phyloP scores from a whole-genome alignment of 2,329 filamentous ascomycete species.

The Fusarium sp. region DNA sequence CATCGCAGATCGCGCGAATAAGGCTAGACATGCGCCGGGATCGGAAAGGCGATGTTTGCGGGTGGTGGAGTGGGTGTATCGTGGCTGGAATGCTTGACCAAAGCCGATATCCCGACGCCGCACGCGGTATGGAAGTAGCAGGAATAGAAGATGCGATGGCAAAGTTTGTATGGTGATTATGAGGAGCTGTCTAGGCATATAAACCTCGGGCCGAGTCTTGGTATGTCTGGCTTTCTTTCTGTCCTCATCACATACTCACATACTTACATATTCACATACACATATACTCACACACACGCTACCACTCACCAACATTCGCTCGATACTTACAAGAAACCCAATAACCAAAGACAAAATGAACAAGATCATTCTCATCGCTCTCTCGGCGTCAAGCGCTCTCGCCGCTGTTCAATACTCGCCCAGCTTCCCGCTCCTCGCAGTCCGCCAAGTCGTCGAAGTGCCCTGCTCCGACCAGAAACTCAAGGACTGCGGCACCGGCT shows the following conservation, averaged over 20 bases:
- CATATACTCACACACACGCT: conserved; percentile 15
- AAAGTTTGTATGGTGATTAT: background rate
- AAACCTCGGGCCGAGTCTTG: conserved; percentile 12
- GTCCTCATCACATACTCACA: conserved; percentile 6
- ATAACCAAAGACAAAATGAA: conserved; percentile 37
- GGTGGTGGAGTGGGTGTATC: conserved; percentile 5
- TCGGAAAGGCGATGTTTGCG: conserved; percentile 33
- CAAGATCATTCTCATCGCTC: conserved; percentile 44
- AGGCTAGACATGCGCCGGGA: conserved; percentile 1
- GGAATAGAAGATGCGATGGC: background rate
- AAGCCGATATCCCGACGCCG: conserved; percentile 27
- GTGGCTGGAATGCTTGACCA: conserved; percentile 38
- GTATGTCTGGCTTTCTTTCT: conserved; percentile 11
- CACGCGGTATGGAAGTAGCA: conserved; percentile 7
- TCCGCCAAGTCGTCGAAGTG: conserved; percentile 42
- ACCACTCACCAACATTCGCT: conserved; percentile 13
- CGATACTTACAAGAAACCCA: conserved; percentile 9
- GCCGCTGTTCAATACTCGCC: conserved; percentile 29
- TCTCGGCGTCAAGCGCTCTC: conserved; percentile 39
- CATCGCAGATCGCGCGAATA: background rate
- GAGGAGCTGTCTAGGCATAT: conserved; percentile 10
- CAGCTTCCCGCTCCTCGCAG: conserved; percentile 30
- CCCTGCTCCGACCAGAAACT: conserved; percentile 43
- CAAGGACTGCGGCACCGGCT: conserved; percentile 50
- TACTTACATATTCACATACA: conserved; percentile 7